Base-by-base conservation (phyloP, 495 filamentous ascomycete genomes). In the Evernia prunastri region DNA sequence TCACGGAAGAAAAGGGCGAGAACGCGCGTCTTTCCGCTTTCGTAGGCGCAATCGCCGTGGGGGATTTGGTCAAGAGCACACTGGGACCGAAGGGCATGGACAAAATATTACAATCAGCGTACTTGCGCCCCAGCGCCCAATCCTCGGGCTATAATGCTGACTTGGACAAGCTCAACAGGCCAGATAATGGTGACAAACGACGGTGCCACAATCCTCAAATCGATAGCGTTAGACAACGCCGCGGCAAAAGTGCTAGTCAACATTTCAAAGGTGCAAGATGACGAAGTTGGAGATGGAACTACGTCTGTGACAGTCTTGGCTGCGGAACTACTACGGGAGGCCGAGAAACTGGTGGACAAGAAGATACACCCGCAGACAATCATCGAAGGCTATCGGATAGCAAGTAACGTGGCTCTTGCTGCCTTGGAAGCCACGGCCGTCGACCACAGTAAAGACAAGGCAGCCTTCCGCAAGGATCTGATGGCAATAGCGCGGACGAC, bases 361-460 rank as follows among this genome's bases (percentile, higher is more conserved):
- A 97, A 96, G 79, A 96, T 98, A 72, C 94, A 98, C 76, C 94
- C 94, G 40, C 94, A 98, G 83, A 97, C 95, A 29, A 97, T 98
- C 76, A 98, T 98, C 70, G 94, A 98, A 71, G 94, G 94, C 29
- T 98, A 95, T 82, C 87, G 94, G 76, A 94, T 98, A 89, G 94
- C 94, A 47, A 92, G 89, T 72, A 82, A 86, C 43, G 92, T 92
- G 39, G 92, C 94, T 54, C 82, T 97, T 15, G 79, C 85, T 69
- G 91, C 92, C 17, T 82, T 98, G 36, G 89, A 89, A 73, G 86
- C 86, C 69, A 82, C 84, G 18, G 95, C 94, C 9, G 88, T 96
- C 27, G 89, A 98, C 75, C 88, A 96, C 75, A 94, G 87, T 82
- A 83, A 84, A 63, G 86, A 95, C 74, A 79, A 83, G 60, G 86